Conservation (phyloP, 2,329 filamentous ascomycete species). For the Sporothrix mexicana region DNA sequence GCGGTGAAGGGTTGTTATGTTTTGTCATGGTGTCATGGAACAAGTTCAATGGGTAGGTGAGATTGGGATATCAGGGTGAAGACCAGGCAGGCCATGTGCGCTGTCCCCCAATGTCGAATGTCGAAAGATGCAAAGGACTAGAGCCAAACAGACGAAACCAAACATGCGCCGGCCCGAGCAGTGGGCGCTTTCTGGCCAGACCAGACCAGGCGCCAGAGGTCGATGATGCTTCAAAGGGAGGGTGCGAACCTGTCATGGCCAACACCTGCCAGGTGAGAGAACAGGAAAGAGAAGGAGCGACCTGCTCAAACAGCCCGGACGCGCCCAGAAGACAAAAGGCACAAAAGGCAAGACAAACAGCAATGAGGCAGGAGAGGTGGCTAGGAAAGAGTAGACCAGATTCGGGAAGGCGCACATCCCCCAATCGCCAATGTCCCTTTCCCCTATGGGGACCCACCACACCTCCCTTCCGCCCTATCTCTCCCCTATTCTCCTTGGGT, state of each 20-base stretch:
- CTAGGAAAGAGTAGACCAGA: neutral
- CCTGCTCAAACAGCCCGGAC: neutral
- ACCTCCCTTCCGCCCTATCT: neutral
- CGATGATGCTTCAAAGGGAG: neutral
- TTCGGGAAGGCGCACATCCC: too few species aligned
- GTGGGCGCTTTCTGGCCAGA: neutral
- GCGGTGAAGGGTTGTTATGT: conserved; percentile 5
- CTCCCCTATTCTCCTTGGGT: neutral
- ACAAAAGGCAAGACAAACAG: conserved; percentile 11
- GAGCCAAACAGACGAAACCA: neutral
- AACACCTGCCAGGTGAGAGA: neutral
- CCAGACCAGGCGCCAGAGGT: neutral
- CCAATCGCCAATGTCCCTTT: too few species aligned
- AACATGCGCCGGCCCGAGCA: conserved; percentile 19
- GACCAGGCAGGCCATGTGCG: neutral
- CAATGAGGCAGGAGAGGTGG: neutral
- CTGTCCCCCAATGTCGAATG: neutral
- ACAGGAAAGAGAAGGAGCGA: neutral
- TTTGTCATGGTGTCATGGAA: neutral
- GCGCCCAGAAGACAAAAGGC: neutral
- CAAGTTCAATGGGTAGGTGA: neutral
- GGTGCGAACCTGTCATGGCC: neutral
- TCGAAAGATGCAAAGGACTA: conserved; percentile 11
- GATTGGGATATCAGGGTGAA: neutral
- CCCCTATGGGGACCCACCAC: too few species aligned